Base-by-base conservation (phyloP, 768 basidiomycete species). In the Boletus fagicola region DNA sequence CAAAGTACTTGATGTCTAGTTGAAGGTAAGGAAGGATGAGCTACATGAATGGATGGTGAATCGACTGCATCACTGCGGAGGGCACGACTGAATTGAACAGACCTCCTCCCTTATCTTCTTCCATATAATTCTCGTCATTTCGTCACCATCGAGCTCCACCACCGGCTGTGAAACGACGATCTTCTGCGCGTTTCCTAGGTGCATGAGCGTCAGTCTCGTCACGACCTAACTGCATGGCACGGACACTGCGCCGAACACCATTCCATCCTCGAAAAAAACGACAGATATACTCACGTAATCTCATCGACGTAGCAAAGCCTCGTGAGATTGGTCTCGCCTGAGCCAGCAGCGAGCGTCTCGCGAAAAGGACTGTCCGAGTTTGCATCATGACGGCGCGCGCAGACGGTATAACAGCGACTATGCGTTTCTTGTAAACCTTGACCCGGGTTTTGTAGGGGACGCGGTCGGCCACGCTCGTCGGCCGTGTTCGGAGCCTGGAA, bases 71-170 rank as follows among this genome's bases (percentile, higher is more conserved):
- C 42, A 46, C 30, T 43, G 35, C 26, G 50, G 36, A 28, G 16
- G 56, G 24, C 22, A 38, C 35, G 51, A 22, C 42, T 0, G 39
- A 42, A 53, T 35, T 35, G 49, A 24, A 75, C 83, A 58, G 55
- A 93, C 94, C 84, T 97, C 93, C 67, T 97, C 90, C 56, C 92
- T 81, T 68, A 95, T 94, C 80, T 94, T 94, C 84, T 94, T 94
- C 94, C 92, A 98, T 72, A 98, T 99, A 68, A 99, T 97, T 64
- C 96, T 81, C 35, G 96, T 99, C 96, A 98, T 98, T 77, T 99
- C 96, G 75, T 97, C 95, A 47, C 94, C 94, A 72, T 98, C 94
- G 51, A 98, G 83, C 76, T 97, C 94, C 48, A 97, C 94, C 46
- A 97, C 83, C 7, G 94, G 94, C 68, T 94, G 94, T 68, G 82